Base-by-base conservation (phyloP, 495 filamentous ascomycete genomes). In the Cercophora newfieldiana region DNA sequence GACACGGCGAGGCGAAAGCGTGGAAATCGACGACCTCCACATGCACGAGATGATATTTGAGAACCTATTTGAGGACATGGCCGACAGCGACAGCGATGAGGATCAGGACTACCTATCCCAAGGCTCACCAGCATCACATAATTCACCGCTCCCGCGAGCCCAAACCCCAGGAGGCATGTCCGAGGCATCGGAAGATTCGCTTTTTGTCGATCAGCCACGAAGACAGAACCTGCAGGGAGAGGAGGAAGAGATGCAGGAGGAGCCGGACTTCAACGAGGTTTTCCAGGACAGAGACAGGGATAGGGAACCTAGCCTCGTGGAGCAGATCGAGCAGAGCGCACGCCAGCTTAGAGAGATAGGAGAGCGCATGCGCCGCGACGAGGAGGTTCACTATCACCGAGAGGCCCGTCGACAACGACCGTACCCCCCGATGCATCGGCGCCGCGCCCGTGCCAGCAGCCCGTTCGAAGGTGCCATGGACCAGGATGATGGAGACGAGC, bases 161-260 rank as follows among this genome's bases (percentile, higher is more conserved):
- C n/a, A n/a, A n/a, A n/a, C n/a, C n/a, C n/a, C n/a, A n/a, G n/a
- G n/a, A n/a, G n/a, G n/a, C n/a, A n/a, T n/a, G n/a, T n/a, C n/a
- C n/a, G n/a, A n/a, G n/a, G n/a, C n/a, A n/a, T 63, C 61, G 24
- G 61, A 59, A 1, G 61, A 68, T 26, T 64, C 61, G 16, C 61
- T 68, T 28, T 68, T 68, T 58, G 61, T 68, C 57, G 66, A 63
- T 21, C 66, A 68, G 61, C 12, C 6, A 21, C 25, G 55, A 37
- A 12, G 26, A 26, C 4, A 44, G 12, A 16, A 14, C 4, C 2
- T 44, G 12, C 10, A 44, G 3, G 30, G 26, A 21, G 58, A 60
- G 64, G 66, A 65, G 53, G 12, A 44, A 14, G 4, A 6, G 12
- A 14, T 44, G 2, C 37, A 44, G 10, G 10, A 44, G 18, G 37